Base-by-base conservation (phyloP, 2,329 filamentous ascomycete species). In the Metarhizium album region DNA sequence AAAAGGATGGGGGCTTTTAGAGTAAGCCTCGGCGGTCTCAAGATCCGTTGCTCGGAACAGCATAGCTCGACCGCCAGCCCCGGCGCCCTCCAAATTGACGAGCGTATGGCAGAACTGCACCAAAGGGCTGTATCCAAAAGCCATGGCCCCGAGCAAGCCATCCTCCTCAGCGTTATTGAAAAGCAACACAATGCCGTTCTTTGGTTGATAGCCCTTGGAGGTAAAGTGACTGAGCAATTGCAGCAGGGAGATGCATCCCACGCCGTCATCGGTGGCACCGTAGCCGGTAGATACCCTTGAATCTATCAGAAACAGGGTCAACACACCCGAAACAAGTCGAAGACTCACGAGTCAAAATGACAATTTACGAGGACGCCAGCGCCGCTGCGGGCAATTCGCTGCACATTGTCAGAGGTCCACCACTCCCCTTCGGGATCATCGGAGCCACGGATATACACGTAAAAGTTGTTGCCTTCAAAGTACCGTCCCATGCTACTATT, bases 161-260 rank as follows among this genome's bases (percentile, higher is more conserved):
- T 97, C 91, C 64, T 98, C 93, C 63, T 98, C 93, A 35, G 87
- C 91, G 62, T 97, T 96, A 74, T 98, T 98, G 63, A 97, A 78
- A 27, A 97, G 75, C 9, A 89, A 76, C 14, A 97, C 80, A 42
- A 98, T 77, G 2, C 90, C 91, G 58, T 84, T 81, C 60, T 82
- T 84, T 2, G 90, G 90, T 61, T 82, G 82, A 56, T 87, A 81
- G 27, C 76, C 82, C 0, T 79, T 70, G 2, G 77, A 77, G 1
- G 88, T 90, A 64, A 95, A 96, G 67, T 95, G 88, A 55, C 84
- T 87, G 54, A 97, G 76, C 46, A 97, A 72, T 65, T 96, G 90
- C 46, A 97, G 75, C 42, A 91, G 73, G 0, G 86, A 86, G n/a
- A 95, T 82, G 22, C 94, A 88, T 27, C 90, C 90, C 54, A 95